Percentiles rank a stretch among this genome's conserved stretches.
Evolutionary conservation across 805 yeast genomes (phyloP).

Genomic region (Trichomonascus vanleenenianus): DNA sequence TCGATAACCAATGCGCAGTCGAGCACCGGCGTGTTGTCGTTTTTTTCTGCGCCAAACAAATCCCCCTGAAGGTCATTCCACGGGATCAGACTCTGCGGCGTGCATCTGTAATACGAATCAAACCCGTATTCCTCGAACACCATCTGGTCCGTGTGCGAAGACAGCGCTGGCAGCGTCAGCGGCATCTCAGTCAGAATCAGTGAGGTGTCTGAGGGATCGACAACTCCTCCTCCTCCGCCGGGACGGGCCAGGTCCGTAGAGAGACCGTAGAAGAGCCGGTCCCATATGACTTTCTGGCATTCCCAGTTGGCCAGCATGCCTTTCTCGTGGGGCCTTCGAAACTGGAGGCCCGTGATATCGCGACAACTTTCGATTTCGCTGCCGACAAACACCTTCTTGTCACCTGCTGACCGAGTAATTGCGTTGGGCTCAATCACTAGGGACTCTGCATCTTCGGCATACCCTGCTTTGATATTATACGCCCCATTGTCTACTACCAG

Average conservation of each 20-base stretch:
- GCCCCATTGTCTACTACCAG: slow-evolving; percentile 88
- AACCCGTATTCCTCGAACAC: slow-evolving; percentile 92
- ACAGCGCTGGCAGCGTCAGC: slow-evolving; percentile 70
- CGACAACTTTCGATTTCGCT: slow-evolving; percentile 52
- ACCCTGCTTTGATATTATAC: slow-evolving; percentile 65
- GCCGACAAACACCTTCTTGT: slow-evolving; percentile 65
- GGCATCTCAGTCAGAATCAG: slow-evolving; percentile 75
- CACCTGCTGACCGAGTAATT: slow-evolving; percentile 58
- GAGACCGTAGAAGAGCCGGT: slow-evolving; percentile 52
- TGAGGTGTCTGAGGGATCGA: slow-evolving; percentile 42
- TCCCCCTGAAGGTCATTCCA: slow-evolving; percentile 39
- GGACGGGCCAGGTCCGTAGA: slow-evolving; percentile 22
- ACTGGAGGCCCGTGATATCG: slow-evolving; percentile 65
- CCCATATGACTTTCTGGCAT: slow-evolving; percentile 84
- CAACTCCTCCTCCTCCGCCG: slow-evolving; percentile 8
- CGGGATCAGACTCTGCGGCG: slow-evolving; percentile 42
- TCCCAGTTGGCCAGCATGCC: slow-evolving; percentile 93
- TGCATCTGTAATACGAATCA: slow-evolving; percentile 56
- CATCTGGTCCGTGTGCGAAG: slow-evolving; percentile 82
- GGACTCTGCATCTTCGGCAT: slow-evolving; percentile 28
- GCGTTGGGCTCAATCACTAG: slow-evolving; percentile 44
- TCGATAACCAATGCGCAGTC: slow-evolving; percentile 81
- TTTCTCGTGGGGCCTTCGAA: slow-evolving; percentile 77
- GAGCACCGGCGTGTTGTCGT: slow-evolving; percentile 18
- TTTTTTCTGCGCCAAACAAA: slow-evolving; percentile 16